Conservation (phyloP, 2,329 filamentous ascomycete genomes). For the Xylariomycetidae sp. region DNA sequence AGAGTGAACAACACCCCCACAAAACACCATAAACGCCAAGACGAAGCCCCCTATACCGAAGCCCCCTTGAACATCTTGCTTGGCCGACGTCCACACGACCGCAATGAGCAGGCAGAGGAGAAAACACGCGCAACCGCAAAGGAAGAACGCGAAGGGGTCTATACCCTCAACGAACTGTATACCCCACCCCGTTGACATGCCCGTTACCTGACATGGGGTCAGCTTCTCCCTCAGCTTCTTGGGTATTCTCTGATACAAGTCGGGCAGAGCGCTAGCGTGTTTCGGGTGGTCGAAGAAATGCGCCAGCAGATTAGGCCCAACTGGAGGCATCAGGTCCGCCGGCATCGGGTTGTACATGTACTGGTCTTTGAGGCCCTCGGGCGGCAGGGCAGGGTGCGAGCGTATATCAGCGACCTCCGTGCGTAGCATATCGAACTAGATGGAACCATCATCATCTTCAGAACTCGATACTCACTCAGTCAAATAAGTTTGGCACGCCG, state of each 20-base stretch:
- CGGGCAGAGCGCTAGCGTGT: constrained; percentile 15
- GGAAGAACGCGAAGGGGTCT: constrained; percentile 16
- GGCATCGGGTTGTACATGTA: constrained; percentile 22
- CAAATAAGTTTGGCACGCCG: neutral
- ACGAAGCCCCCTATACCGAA: constrained; percentile 24
- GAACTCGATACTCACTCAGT: neutral
- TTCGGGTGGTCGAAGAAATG: constrained; percentile 24
- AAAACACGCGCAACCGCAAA: constrained; percentile 14
- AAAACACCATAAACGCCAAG: constrained; percentile 19
- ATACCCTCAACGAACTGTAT: constrained; percentile 22
- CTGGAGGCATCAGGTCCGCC: constrained; percentile 18
- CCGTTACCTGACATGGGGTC: constrained; percentile 14
- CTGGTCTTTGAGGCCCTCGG: constrained; percentile 3
- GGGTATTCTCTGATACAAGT: constrained; percentile 19
- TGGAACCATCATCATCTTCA: neutral
- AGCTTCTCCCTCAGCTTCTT: constrained; percentile 22
- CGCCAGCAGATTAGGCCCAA: constrained; percentile 20
- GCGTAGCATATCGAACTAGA: constrained; percentile 14
- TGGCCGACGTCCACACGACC: constrained; percentile 15
- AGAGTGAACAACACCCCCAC: constrained; percentile 10
- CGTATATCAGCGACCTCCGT: constrained; percentile 9
- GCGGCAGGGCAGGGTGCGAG: constrained; percentile 10
- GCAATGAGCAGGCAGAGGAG: constrained; percentile 14
- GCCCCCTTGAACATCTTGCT: constrained; percentile 20
- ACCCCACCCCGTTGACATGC: constrained; percentile 22